These are phyloP conservation scores for Lepidium didymum DNA, from an alignment of 345 rosid genomes.

Conservation along the genomic window DNA sequence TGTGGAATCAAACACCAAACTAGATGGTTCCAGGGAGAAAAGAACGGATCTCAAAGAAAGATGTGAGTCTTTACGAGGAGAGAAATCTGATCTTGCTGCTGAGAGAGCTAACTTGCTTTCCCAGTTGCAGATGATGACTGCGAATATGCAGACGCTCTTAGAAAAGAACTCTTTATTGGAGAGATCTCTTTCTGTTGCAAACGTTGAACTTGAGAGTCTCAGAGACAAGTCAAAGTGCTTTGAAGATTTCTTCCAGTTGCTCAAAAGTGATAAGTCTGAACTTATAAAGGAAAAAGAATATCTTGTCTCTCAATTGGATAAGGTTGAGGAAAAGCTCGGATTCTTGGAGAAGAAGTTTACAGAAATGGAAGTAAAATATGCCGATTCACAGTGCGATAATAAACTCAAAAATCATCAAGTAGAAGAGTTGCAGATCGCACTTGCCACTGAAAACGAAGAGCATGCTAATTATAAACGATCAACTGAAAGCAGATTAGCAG, in stretches of 20 bases:
- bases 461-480: slow-evolving; percentile 42
- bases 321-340: slow-evolving; percentile 50
- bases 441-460: slow-evolving; percentile 57
- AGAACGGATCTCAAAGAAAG: slow-evolving; percentile 49
- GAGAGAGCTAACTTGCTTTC: slow-evolving; percentile 69
- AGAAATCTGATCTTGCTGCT: slow-evolving; percentile 52
- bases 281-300: slow-evolving; percentile 47
- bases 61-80: slow-evolving; percentile 54
- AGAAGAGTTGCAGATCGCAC: slow-evolving; percentile 52
- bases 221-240: slow-evolving; percentile 60
- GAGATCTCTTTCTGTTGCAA: slow-evolving; percentile 52
- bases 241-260: slow-evolving; percentile 59
- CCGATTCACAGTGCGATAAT: slow-evolving; percentile 55
- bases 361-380: slow-evolving; percentile 52
- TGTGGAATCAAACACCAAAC: slow-evolving; percentile 62
- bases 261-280: slow-evolving; percentile 62
- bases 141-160: slow-evolving; percentile 58
- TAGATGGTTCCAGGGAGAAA: slow-evolving; percentile 55
- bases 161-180: slow-evolving; percentile 53
- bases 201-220: slow-evolving; percentile 65
- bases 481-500: slow-evolving; percentile 56
- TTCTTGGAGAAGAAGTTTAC: slow-evolving; percentile 62
- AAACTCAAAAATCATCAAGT: slow-evolving; percentile 41
- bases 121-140: slow-evolving; percentile 65
- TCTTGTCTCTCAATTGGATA: slow-evolving; percentile 50